Base-by-base conservation (phyloP, 345 rosid genomes). In the Ricinus communis region DNA sequence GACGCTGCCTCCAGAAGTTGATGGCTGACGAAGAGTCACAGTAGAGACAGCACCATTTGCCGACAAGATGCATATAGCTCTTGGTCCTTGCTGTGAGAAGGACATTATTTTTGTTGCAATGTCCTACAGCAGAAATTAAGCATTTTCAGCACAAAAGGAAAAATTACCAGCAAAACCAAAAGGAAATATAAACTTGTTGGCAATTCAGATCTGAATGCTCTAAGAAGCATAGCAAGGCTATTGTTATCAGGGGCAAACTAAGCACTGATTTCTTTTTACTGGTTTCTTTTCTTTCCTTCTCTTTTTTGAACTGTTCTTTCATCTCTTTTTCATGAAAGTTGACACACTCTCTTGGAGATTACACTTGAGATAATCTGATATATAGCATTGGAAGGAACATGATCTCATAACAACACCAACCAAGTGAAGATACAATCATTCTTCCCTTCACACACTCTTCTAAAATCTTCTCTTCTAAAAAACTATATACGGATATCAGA, bases 31-130 rank as follows among this genome's bases (percentile, higher is more conserved):
- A 69, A 95, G 91, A 33, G 96, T 90, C 47, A 90, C 98, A 1
- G 91, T 89, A 36, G 96, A 90, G 52, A 95, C 97, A 12, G 97
- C 87, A 19, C 99, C 99, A 66, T 81, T 89, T 64, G 99, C 96
- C 30, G 99, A 92, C 81, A 95, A 80, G 72, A 95, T 71, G 65
- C 98, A 95, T 46, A 87, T 74, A 33, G 90, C 91, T 84, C 93
- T 90, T 66, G 90, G 88, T 62, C 97, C 91, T 82, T 90, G 97
- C 80, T 92, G 97, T 57, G 96, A 78, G 86, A 92, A 95, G 24
- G 92, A 61, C 82, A 88, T 65, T 68, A 95, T 81, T 83, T 91
- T 95, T 24, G 85, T 82, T 15, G 97, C 93, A 62, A 95, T 84
- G 66, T 95, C 97, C 99, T 95, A 59, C 69, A 56, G 0, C 55